Evolutionary conservation across 768 basidiomycete species (phyloP).

Genomic region (Collybiopsis confluens): DNA sequence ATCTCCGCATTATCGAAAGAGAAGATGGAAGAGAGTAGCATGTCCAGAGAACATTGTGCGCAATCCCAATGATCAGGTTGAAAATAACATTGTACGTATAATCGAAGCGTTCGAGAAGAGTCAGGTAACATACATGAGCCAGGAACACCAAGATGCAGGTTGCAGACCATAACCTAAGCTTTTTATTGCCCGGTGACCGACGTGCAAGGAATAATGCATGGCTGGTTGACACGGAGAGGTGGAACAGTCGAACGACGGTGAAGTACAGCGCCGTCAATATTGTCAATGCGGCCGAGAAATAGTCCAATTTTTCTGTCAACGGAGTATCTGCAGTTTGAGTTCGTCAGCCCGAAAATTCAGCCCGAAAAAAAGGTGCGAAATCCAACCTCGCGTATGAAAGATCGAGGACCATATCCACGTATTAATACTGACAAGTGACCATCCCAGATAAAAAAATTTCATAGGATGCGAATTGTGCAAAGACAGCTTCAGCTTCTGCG

Average conservation of each 20-base stretch:
- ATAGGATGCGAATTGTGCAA: constrained; percentile 62
- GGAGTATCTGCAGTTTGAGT: constrained; percentile 48
- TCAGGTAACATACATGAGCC: constrained; percentile 76
- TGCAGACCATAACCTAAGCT: constrained; percentile 38
- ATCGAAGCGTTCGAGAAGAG: constrained; percentile 74
- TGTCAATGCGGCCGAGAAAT: constrained; percentile 87
- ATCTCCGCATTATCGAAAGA: constrained; percentile 46
- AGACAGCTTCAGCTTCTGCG: constrained; percentile 37
- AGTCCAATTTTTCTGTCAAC: constrained; percentile 86
- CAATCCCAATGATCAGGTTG: constrained; percentile 70
- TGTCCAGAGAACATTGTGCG: constrained; percentile 82
- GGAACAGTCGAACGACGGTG: constrained; percentile 71
- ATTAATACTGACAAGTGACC: constrained; percentile 73
- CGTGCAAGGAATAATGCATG: constrained; percentile 19
- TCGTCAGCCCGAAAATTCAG: background rate
- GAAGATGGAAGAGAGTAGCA: constrained; percentile 58
- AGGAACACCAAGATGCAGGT: constrained; percentile 55
- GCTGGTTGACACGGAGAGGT: constrained; percentile 54
- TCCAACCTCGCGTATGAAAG: constrained; percentile 85
- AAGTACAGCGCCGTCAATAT: constrained; percentile 81
- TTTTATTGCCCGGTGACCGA: constrained; percentile 16
- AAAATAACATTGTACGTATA: constrained; percentile 92
- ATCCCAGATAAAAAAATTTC: constrained; percentile 60
- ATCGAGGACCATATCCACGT: constrained; percentile 91
- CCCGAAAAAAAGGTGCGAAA: background rate